phyloP scores from a whole-genome alignment of 2,329 filamentous ascomycete species.

The Onygena corvina region DNA sequence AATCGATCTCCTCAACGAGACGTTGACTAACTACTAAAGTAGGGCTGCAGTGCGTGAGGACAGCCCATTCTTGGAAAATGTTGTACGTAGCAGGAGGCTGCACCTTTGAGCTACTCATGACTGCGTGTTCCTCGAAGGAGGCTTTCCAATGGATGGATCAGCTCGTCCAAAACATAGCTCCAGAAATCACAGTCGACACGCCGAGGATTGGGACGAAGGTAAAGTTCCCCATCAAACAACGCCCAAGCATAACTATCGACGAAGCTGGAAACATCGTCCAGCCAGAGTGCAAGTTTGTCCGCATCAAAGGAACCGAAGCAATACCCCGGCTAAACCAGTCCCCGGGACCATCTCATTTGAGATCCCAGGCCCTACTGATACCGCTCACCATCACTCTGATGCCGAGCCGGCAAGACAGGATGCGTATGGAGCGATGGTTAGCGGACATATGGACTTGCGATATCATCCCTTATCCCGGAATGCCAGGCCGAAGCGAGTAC shows the following conservation, averaged over 20 bases:
- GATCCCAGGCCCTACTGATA: slow-evolving; percentile 53
- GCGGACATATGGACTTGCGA: slow-evolving; percentile 77
- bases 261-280: slow-evolving; percentile 29
- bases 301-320: slow-evolving; percentile 16
- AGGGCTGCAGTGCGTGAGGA: slow-evolving; percentile 81
- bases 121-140: slow-evolving; percentile 70
- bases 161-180: slow-evolving; percentile 44
- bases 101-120: slow-evolving; percentile 74
- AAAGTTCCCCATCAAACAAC: slow-evolving; percentile 11
- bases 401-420: slow-evolving; percentile 61
- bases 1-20: too few species aligned
- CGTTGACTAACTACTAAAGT: slow-evolving; percentile 8
- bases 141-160: slow-evolving; percentile 66
- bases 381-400: slow-evolving; percentile 57
- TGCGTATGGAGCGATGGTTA: slow-evolving; percentile 61
- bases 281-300: slow-evolving; percentile 4
- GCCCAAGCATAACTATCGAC: slow-evolving; percentile 59
- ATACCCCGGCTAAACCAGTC: slow-evolving; percentile 9
- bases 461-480: slow-evolving; percentile 68
- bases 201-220: slow-evolving; percentile 12
- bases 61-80: slow-evolving; percentile 83
- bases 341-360: slow-evolving; percentile 9
- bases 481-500: slow-evolving; percentile 57
- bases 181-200: slow-evolving; percentile 28
- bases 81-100: slow-evolving; percentile 66